Conservation (phyloP, 176 grass and related monocot genomes). For the Pharus latifolius region DNA sequence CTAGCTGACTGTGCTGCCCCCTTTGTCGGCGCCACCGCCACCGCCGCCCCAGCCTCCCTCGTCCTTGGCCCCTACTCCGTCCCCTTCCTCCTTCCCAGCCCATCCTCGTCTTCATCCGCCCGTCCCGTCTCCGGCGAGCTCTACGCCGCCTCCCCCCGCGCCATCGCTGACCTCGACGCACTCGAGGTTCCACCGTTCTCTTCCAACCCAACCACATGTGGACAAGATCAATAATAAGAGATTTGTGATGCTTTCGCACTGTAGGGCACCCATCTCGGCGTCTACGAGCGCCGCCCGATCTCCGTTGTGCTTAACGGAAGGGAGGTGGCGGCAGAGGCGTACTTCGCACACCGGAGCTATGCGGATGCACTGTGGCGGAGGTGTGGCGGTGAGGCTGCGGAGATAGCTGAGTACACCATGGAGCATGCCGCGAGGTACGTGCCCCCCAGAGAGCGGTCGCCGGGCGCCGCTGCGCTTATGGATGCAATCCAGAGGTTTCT, state of each 20-base stretch:
- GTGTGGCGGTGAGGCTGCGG: conserved; percentile 39
- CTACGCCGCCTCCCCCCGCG: conserved; percentile 10
- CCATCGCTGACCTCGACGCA: conserved; percentile 42
- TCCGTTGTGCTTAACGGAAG: conserved; percentile 4
- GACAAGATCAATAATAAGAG: no score
- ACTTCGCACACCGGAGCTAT: conserved; percentile 69
- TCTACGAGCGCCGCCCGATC: conserved; percentile 56
- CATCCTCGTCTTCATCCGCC: background rate
- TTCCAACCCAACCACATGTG: background rate
- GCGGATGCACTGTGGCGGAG: conserved; percentile 54
- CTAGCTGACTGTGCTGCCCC: conserved; percentile 3
- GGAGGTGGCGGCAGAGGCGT: conserved; percentile 44
- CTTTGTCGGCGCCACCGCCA: conserved; percentile 23
- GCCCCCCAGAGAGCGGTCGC: conserved; percentile 18
- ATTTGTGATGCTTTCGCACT: no score
- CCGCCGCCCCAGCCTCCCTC: conserved; percentile 22
- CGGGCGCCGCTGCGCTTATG: conserved; percentile 20
- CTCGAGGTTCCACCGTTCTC: conserved; percentile 34
- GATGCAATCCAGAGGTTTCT: conserved; percentile 38
- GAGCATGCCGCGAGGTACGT: conserved; percentile 48
- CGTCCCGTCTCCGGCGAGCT: conserved; percentile 32
- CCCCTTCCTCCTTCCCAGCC: conserved; percentile 45
- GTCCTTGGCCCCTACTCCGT: conserved; percentile 46
- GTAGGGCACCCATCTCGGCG: conserved; percentile 54
- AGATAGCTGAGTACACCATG: conserved; percentile 40